Evolutionary conservation across 768 basidiomycete species (phyloP).

Genomic region (Serendipita vermifera): DNA sequence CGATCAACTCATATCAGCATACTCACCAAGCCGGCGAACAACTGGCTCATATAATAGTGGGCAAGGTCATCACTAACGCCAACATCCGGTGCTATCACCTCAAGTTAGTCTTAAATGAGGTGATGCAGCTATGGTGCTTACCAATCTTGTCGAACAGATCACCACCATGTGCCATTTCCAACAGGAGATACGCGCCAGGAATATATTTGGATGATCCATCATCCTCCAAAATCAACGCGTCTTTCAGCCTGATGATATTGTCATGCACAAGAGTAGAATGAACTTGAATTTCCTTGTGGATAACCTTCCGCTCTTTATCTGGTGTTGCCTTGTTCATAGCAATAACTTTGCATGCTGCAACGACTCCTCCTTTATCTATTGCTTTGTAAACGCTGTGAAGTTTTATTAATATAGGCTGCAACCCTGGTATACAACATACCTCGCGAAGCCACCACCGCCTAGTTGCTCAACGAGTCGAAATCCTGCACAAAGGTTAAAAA

Average conservation of each 20-base stretch:
- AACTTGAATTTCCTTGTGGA: conserved; percentile 88
- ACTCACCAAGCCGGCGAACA: conserved; percentile 69
- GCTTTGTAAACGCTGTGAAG: conserved; percentile 65
- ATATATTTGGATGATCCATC: conserved; percentile 34
- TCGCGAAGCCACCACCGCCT: conserved; percentile 81
- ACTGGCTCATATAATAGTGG: conserved; percentile 79
- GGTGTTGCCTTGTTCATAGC: conserved; percentile 48
- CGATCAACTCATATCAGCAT: not conserved
- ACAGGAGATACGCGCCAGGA: conserved; percentile 80
- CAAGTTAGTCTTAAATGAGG: not conserved
- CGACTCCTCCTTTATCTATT: conserved; percentile 49
- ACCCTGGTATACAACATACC: conserved; percentile 33
- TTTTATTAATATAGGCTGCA: not conserved
- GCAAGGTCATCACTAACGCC: conserved; percentile 80
- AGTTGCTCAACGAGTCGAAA: conserved; percentile 61
- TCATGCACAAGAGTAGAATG: conserved; percentile 66
- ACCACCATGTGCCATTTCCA: conserved; percentile 87
- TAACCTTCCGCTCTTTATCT: conserved; percentile 56
- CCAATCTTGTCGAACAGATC: conserved; percentile 99
- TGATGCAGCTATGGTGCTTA: conserved; percentile 27
- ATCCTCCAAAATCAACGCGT: conserved; percentile 49
- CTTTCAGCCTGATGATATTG: conserved; percentile 75
- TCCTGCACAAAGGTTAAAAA: conserved; percentile 30
- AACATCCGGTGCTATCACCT: conserved; percentile 63
- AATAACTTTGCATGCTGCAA: conserved; percentile 84